A percentile compares a stretch with the other conserved stretches of the same genome.
Conservation (phyloP, 169 alveolate species). For the Cryptosporidium baileyi region DNA sequence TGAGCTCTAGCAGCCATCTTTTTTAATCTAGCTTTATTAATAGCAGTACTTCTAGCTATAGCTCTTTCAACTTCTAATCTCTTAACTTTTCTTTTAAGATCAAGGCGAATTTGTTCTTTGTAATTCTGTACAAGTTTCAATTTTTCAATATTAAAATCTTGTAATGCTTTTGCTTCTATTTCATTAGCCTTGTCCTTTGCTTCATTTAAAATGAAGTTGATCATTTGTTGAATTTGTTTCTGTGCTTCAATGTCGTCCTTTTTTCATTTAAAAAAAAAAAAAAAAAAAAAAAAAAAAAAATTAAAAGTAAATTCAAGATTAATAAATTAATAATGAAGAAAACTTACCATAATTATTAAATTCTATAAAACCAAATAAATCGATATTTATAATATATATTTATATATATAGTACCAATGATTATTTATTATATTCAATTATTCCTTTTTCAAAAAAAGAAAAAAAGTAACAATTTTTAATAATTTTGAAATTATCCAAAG, state of each 20-base stretch:
- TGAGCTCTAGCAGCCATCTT: slow-evolving; percentile 85
- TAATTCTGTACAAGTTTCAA: slow-evolving; percentile 87
- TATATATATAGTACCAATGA: no score
- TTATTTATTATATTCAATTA: no score
- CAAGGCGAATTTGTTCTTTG: slow-evolving; percentile 88
- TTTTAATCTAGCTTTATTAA: slow-evolving; percentile 85
- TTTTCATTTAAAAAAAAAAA: neutral
- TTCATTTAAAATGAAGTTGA: slow-evolving; percentile 90
- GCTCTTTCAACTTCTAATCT: slow-evolving; percentile 70
- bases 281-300: neutral
- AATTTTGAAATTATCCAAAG: no score
- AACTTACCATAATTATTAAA: no score
- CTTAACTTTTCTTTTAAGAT: slow-evolving; percentile 77
- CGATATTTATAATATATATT: no score
- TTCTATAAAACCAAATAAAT: no score
- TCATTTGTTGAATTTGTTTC: slow-evolving; percentile 92
- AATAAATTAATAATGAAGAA: no score
- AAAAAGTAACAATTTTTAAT: no score
- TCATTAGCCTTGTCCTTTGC: slow-evolving; percentile 93
- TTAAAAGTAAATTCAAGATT: no score
- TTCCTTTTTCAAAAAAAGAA: no score
- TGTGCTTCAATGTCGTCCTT: slow-evolving; percentile 91
- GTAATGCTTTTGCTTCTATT: slow-evolving; percentile 90
- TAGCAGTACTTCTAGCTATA: slow-evolving; percentile 86
- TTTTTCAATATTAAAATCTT: slow-evolving; percentile 91